Base-by-base conservation (phyloP, 257 asterid species). In the Nicotiana tabacum region DNA sequence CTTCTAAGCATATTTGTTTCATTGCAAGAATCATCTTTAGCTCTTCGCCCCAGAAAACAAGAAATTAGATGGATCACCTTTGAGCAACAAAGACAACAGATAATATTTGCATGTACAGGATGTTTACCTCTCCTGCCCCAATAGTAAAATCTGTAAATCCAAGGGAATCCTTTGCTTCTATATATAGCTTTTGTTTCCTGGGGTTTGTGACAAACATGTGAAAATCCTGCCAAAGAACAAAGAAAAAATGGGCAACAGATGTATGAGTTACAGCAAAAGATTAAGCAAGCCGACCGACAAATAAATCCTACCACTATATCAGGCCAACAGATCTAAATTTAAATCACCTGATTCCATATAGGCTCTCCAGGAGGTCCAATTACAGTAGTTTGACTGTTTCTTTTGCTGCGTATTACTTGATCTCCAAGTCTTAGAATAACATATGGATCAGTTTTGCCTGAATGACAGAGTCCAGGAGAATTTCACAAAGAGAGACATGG, bases 301-400 rank as follows among this genome's bases (percentile, higher is more conserved):
- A 21, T 76, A 76, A 51, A 51, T 27, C 27, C 33, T 51, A 76
- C 61, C 27, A 9, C 13, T 13, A 6, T 24, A 74, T 74, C 43
- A 27, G 80, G 80, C 62, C 62, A 48, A 48, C 9, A 74, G 27
- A 76, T 51, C 29, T 15, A 15, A 48, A 76, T 74, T 51, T 51
- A 51, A 76, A 87, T 89, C 86, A 91, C 99, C 94, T 96, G 99
- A 89, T 96, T 94, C 99, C 99, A 96, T 58, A 96, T 96, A 64
- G 99, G 99, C 86, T 95, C 92, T 64, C 99, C 98, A 66, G 99
- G 99, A 82, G 98, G 97, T 62, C 99, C 99, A 57, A 90, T 92
- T 66, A 96, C 97, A 39, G 98, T 93, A 60, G 99, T 96, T 90
- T 93, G 97, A 88, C 99, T 96, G 89, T 96, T 93, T 87, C 87